phyloP scores from a whole-genome alignment of 2,329 filamentous ascomycete species.

The Clonostachys byssicola region DNA sequence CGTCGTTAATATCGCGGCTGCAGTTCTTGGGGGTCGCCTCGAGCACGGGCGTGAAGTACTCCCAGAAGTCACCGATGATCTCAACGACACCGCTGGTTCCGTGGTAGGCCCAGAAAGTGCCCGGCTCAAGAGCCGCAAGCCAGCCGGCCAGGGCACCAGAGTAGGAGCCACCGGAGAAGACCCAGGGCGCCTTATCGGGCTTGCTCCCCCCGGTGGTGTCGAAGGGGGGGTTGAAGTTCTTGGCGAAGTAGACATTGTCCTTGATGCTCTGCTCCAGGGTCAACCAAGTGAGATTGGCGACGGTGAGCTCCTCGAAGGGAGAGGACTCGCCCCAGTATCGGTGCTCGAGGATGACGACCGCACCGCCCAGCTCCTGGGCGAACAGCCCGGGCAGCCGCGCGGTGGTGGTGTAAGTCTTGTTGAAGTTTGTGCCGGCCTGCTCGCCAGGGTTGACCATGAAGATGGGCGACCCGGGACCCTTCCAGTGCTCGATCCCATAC shows the following conservation, averaged over 20 bases:
- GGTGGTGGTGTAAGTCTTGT: conserved; percentile 65
- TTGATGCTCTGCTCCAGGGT: conserved; percentile 75
- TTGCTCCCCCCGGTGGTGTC: conserved; percentile 60
- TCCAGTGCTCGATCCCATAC: conserved; percentile 73
- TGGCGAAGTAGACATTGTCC: conserved; percentile 73
- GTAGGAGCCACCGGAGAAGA: conserved; percentile 77
- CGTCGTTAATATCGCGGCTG: conserved; percentile 53
- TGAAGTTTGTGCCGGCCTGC: conserved; percentile 43
- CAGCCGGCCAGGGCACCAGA: conserved; percentile 74
- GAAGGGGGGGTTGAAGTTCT: conserved; percentile 64
- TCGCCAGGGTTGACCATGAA: conserved; percentile 66
- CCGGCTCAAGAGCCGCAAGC: conserved; percentile 66
- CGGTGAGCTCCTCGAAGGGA: conserved; percentile 58
- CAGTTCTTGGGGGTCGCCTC: conserved; percentile 51
- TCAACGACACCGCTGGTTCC: conserved; percentile 72
- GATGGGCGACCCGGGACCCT: conserved; percentile 72
- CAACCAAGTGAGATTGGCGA: conserved; percentile 68
- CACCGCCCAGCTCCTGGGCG: conserved; percentile 60
- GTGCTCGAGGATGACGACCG: conserved; percentile 77
- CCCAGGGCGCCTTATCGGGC: conserved; percentile 62
- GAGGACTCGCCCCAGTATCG: conserved; percentile 77
- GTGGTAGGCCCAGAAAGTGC: conserved; percentile 72
- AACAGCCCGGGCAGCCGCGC: conserved; percentile 65
- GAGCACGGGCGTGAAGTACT: conserved; percentile 41
- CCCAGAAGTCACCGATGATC: conserved; percentile 70